Base-by-base conservation (phyloP, 768 basidiomycete species). In the Podaxis sp. region DNA sequence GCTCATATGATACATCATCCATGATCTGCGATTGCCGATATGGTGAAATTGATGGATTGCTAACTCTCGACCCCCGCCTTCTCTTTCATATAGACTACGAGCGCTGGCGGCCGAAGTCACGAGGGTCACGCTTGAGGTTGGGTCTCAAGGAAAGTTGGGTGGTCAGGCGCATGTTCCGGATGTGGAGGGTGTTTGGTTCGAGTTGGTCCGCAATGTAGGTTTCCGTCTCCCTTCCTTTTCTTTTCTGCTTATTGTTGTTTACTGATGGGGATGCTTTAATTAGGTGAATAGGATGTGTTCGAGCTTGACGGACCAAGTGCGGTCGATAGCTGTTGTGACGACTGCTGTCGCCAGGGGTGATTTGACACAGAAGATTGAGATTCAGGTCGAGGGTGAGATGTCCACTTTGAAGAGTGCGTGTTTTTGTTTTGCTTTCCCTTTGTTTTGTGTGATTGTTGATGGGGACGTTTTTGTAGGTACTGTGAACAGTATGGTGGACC, bases 401-500 rank as follows among this genome's bases (percentile, higher is more conserved):
- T 82, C 82, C 14, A 89, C 89, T 14, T 79, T 93, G 73, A 91
- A 91, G 67, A 72, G 79, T 75, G 27, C 10, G 69, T 67, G 25
- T 18, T n/a, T 27, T 32, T 23, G 23, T 23, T 23, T 23, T 23
- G 28, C 38, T 44, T 25, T 25, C 2, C 3, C 25, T 25, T 2
- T 25, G 25, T 25, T 25, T 25, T 25, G 25, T 25, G 3, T n/a
- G n/a, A 50, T 50, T 10, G 57, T 56, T 14, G 40, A 32, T 36
- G 16, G 14, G 0, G 5, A 21, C 1, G 5, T 0, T n/a, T n/a
- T 5, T 40, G 14, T 25, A 79, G 77, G 82, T 21, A 93, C 91
- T 10, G 90, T 93, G 64, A 95, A 95, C 68, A 89, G 88, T n/a
- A 97, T 97, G 94, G 92, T 95, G 70, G 92, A 93, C 70, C 90